These are phyloP conservation scores for Pseudonitzschia pungens DNA, from an alignment of 108 stramenopile genomes.

Conservation along the genomic window DNA sequence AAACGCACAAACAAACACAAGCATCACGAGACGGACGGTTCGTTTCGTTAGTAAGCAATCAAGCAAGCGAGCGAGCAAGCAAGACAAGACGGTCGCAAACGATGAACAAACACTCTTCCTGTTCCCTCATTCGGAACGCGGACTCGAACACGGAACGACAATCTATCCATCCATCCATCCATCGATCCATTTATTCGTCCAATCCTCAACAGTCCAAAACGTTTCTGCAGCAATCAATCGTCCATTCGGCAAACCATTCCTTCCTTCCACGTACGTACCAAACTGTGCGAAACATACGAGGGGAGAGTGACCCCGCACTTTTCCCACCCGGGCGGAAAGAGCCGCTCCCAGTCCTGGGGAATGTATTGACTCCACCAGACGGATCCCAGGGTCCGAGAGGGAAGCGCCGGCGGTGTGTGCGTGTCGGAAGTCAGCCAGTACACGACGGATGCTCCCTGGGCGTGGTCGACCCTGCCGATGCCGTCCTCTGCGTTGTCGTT, in stretches of 20 bases:
- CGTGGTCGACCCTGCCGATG: conserved; percentile 29
- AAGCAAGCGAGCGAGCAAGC: too few relatives aligned
- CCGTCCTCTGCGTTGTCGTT: conserved; percentile 30
- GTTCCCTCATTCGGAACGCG: background rate
- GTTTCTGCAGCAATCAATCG: too few relatives aligned
- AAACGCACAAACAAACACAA: conserved; percentile 9
- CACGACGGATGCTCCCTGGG: conserved; percentile 35
- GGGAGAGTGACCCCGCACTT: conserved; percentile 49
- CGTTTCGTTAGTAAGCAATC: too few relatives aligned
- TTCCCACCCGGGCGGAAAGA: conserved; percentile 52
- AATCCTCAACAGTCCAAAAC: too few relatives aligned
- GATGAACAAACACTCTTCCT: background rate
- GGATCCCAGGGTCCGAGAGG: conserved; percentile 25
- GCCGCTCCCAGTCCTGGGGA: conserved; percentile 75
- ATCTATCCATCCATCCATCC: too few relatives aligned
- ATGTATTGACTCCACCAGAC: conserved; percentile 53
- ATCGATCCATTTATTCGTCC: too few relatives aligned
- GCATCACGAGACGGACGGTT: too few relatives aligned
- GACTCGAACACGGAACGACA: background rate
- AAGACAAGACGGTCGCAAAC: too few relatives aligned
- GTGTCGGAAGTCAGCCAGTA: conserved; percentile 37
- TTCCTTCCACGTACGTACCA: too few relatives aligned
- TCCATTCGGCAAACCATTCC: too few relatives aligned
- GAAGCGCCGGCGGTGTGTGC: conserved; percentile 5
- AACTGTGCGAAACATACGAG: conserved; percentile 46